phyloP scores from a whole-genome alignment of 2,329 filamentous ascomycete genomes.

The Talaromyces sp. region DNA sequence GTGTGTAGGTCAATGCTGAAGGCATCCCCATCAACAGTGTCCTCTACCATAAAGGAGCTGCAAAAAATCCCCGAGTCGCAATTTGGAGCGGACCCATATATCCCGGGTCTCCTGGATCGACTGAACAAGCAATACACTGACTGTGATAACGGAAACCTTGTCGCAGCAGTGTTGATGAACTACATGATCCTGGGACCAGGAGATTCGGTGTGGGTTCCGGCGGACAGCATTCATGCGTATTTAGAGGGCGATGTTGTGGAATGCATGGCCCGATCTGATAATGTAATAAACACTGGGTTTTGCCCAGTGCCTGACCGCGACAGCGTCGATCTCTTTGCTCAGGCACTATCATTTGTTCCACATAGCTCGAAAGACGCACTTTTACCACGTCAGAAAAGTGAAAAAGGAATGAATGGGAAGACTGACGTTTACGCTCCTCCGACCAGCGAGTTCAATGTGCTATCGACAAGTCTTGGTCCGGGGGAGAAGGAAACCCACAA shows the following conservation, averaged over 20 bases:
- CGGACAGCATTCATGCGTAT: conserved; percentile 75
- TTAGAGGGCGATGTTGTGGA: conserved; percentile 74
- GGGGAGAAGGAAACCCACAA: conserved; percentile 63
- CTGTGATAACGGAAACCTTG: conserved; percentile 67
- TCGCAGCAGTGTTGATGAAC: conserved; percentile 75
- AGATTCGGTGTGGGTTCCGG: conserved; percentile 70
- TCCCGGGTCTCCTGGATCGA: conserved; percentile 66
- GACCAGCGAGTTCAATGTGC: conserved; percentile 72
- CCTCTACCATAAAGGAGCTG: conserved; percentile 57
- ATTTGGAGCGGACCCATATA: conserved; percentile 59
- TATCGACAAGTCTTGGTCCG: conserved; percentile 59
- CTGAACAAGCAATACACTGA: conserved; percentile 66
- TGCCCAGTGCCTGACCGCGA: conserved; percentile 68
- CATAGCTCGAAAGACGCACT: conserved; percentile 61
- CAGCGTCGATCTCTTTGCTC: conserved; percentile 64
- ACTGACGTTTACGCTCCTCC: conserved; percentile 68
- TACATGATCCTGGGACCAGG: conserved; percentile 67
- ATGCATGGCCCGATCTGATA: conserved; percentile 76
- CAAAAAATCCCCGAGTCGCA: conserved; percentile 50
- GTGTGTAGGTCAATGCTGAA: conserved; percentile 60
- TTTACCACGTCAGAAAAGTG: conserved; percentile 54
- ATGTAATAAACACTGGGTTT: conserved; percentile 75
- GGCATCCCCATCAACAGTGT: conserved; percentile 55
- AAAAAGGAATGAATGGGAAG: conserved; percentile 60
- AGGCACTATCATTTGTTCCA: conserved; percentile 65